Conservation (phyloP, 495 filamentous ascomycete genomes). For the Penicillium riverlandense region DNA sequence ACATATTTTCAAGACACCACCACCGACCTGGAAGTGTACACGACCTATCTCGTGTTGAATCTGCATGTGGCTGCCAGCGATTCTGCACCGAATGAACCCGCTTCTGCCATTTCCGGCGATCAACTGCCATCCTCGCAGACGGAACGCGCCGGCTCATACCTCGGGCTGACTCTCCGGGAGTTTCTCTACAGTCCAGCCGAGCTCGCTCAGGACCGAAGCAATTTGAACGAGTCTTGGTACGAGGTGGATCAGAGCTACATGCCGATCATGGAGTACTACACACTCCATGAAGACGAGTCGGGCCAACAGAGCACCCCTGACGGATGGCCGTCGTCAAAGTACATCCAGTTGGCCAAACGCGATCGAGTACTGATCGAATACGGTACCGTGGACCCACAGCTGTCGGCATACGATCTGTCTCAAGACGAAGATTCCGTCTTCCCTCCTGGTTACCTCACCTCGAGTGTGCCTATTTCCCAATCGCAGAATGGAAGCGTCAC, state of each 20-base stretch:
- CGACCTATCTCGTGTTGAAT: conserved; percentile 48
- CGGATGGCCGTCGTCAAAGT: conserved; percentile 57
- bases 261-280: conserved; percentile 48
- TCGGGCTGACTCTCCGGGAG: conserved; percentile 31
- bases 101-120: conserved; percentile 19
- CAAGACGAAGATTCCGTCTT: conserved; percentile 40
- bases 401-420: conserved; percentile 43
- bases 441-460: conserved; percentile 26
- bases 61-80: conserved; percentile 49
- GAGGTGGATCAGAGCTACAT: conserved; percentile 31
- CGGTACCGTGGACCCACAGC: conserved; percentile 49
- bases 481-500: conserved; percentile 30
- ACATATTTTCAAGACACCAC: conserved; percentile 42
- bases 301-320: conserved; percentile 45
- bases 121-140: conserved; percentile 25
- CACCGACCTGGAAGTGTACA: conserved; percentile 35
- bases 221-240: conserved; percentile 57
- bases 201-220: conserved; percentile 39
- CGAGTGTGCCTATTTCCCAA: conserved; percentile 16
- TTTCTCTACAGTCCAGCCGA: conserved; percentile 49
- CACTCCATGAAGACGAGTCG: conserved; percentile 22
- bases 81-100: conserved; percentile 28
- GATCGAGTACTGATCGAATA: conserved; percentile 47
- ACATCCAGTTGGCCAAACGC: conserved; percentile 42
- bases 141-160: conserved; percentile 23